phyloP scores from a whole-genome alignment of 768 basidiomycete genomes.

The Calocybe cyanea region DNA sequence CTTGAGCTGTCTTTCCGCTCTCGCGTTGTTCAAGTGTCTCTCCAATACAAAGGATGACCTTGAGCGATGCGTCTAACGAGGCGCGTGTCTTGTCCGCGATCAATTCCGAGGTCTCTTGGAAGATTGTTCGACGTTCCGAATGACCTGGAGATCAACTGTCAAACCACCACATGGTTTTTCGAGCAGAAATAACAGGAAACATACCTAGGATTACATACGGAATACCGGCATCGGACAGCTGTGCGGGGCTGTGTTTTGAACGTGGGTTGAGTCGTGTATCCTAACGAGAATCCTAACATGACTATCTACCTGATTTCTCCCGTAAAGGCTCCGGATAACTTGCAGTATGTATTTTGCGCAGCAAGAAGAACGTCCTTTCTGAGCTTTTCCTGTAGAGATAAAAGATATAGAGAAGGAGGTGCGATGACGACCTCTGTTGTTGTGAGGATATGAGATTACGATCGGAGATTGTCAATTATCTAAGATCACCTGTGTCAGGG shows the following conservation, averaged over 20 bases:
- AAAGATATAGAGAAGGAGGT: constrained; percentile 85
- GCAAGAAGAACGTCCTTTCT: constrained; percentile 72
- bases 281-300: background rate
- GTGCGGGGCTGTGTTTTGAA: constrained; percentile 52
- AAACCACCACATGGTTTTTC: background rate
- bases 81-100: constrained; percentile 87
- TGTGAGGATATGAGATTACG: constrained; percentile 12
- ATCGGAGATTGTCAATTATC: constrained; percentile 5
- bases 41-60: constrained; percentile 94
- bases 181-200: constrained; percentile 10
- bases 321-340: constrained; percentile 86
- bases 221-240: constrained; percentile 82
- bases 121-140: constrained; percentile 92
- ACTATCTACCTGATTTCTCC: constrained; percentile 84
- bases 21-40: constrained; percentile 92
- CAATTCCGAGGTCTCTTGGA: constrained; percentile 80
- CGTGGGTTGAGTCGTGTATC: background rate
- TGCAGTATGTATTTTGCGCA: constrained; percentile 90
- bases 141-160: constrained; percentile 49
- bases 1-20: constrained; percentile 64
- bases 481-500: constrained; percentile 59
- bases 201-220: constrained; percentile 89
- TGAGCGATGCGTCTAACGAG: constrained; percentile 70
- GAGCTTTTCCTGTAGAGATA: constrained; percentile 61
- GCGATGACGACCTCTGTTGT: constrained; percentile 86